Percentiles rank a stretch among this genome's conserved stretches.
These are phyloP conservation scores for Crithidia sp. DNA, from an alignment of 208 protist species.

Conservation along the genomic window DNA sequence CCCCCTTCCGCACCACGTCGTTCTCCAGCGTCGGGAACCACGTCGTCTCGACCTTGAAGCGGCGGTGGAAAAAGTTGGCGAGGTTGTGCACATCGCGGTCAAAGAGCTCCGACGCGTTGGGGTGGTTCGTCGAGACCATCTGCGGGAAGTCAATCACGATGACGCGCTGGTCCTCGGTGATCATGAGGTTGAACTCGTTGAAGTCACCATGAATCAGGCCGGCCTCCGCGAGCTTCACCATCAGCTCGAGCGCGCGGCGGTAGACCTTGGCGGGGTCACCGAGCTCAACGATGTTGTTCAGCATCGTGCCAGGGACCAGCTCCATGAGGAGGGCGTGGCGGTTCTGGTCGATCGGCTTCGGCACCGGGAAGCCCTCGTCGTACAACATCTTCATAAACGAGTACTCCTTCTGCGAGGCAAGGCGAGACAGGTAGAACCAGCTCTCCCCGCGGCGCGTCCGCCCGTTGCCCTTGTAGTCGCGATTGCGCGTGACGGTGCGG, in stretches of 20 bases:
- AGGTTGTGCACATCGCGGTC: slow-evolving; percentile 98
- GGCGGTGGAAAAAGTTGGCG: slow-evolving; percentile 94
- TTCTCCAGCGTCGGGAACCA: slow-evolving; percentile 75
- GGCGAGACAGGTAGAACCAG: slow-evolving; percentile 99
- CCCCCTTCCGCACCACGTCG: slow-evolving; percentile 74
- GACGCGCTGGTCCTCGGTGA: slow-evolving; percentile 92
- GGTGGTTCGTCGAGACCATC: slow-evolving; percentile 98
- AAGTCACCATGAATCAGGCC: slow-evolving; percentile 99
- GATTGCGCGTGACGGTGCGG: slow-evolving; percentile 95
- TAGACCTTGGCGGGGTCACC: slow-evolving; percentile 92
- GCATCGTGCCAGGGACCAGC: slow-evolving; percentile 90
- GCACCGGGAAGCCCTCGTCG: slow-evolving; percentile 96
- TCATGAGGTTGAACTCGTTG: slow-evolving; percentile 99
- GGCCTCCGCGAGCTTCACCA: slow-evolving; percentile 92
- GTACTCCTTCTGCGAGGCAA: slow-evolving; percentile 98
- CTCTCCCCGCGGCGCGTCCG: slow-evolving; percentile 87
- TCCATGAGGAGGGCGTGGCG: slow-evolving; percentile 98
- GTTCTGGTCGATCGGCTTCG: slow-evolving; percentile 97
- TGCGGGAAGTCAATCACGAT: slow-evolving; percentile 99
- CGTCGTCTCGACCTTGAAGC: slow-evolving; percentile 85
- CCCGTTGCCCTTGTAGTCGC: slow-evolving; percentile 95
- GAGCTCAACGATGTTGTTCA: slow-evolving; percentile 93
- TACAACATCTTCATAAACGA: slow-evolving; percentile 98
- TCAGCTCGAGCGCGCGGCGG: slow-evolving; percentile 90
- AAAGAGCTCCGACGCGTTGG: slow-evolving; percentile 96